Base-by-base conservation (phyloP, 2,329 filamentous ascomycete species). In the Fusarium haematococcum region DNA sequence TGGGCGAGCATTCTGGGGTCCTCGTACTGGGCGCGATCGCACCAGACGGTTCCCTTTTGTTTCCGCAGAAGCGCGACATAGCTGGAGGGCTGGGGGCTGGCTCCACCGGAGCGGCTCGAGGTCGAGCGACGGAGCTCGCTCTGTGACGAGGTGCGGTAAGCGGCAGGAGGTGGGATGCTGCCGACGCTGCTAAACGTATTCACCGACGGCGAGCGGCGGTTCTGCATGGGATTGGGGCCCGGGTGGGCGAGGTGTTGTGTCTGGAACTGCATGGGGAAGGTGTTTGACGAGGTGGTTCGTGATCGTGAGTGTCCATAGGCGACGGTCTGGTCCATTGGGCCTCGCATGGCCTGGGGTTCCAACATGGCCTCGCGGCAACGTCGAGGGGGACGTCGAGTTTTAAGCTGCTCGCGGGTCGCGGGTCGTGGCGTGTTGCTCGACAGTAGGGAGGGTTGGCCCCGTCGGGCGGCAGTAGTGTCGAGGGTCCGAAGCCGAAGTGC, bases 1-100 rank as follows among this genome's bases (percentile, higher is more conserved):
- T 95, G 93, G 32, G 95, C 95, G 5, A 93, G 86, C 67, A 97
- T 86, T 60, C 95, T 90, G 1, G 96, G 94, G 81, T 99, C 97
- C 83, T 98, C 95, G 71, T 94, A 92, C 82, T 99, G 97, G 11
- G 96, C 90, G 63, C 95, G 93, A 81, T 98, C 97, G 85, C 95
- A 98, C 97, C 97, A 99, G 6, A 99, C 97, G 0, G 97, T 99
- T 35, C 95, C 97, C 83, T 98, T 98, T 84, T 99, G 97, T 82
- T 95, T 96, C 72, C 97, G 91, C 85, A 99, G 92, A n/a, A 98
- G 88, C 39, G 97, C 95, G 61, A 99, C 97, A 83, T 99, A 99
- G 74, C 95, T 92, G n/a, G 88, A 88, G 2, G 93, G 85, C 71
- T 90, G 89, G 18, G 86, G 86, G 65, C 86, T 78, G 27, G 83